phyloP scores from a whole-genome alignment of 2,329 filamentous ascomycete species.

The Fusarium chuoi region DNA sequence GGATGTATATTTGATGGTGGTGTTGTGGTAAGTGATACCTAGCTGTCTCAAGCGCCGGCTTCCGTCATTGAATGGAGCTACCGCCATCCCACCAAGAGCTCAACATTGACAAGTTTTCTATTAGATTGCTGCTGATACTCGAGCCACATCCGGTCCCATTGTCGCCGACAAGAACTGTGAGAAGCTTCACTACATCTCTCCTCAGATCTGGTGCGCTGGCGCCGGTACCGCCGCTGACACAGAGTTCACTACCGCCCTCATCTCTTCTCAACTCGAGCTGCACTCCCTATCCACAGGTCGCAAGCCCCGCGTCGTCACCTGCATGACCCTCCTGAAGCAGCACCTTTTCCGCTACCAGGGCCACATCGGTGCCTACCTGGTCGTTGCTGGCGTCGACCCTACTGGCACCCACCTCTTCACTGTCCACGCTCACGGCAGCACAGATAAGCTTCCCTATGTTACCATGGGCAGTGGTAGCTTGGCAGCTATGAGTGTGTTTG shows the following conservation, averaged over 20 bases:
- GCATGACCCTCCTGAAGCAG: conserved; percentile 99
- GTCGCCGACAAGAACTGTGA: conserved; percentile 99
- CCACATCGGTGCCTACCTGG: conserved; percentile 96
- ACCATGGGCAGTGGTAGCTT: conserved; percentile 98
- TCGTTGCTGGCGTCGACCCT: conserved; percentile 95
- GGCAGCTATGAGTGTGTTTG: conserved; percentile 97
- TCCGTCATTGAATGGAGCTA: neutral
- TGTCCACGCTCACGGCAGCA: conserved; percentile 97
- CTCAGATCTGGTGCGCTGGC: conserved; percentile 99
- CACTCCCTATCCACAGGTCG: conserved; percentile 96
- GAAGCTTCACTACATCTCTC: conserved; percentile 98
- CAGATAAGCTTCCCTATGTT: conserved; percentile 98
- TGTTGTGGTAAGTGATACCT: conserved; percentile 76
- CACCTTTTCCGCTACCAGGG: conserved; percentile 99
- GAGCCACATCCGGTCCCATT: conserved; percentile 96
- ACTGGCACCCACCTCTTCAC: conserved; percentile 97
- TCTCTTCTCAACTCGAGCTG: conserved; percentile 98
- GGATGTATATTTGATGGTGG: conserved; percentile 96
- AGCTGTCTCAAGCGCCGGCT: neutral
- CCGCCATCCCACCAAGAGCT: conserved; percentile 14
- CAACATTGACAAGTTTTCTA: conserved; percentile 30
- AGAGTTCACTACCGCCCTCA: conserved; percentile 98
- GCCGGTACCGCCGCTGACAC: conserved; percentile 98
- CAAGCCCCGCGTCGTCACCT: conserved; percentile 95
- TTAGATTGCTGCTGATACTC: conserved; percentile 95